Conservation (phyloP, 371 early-diverging fungal genomes). For the Mortierella polycephala region DNA sequence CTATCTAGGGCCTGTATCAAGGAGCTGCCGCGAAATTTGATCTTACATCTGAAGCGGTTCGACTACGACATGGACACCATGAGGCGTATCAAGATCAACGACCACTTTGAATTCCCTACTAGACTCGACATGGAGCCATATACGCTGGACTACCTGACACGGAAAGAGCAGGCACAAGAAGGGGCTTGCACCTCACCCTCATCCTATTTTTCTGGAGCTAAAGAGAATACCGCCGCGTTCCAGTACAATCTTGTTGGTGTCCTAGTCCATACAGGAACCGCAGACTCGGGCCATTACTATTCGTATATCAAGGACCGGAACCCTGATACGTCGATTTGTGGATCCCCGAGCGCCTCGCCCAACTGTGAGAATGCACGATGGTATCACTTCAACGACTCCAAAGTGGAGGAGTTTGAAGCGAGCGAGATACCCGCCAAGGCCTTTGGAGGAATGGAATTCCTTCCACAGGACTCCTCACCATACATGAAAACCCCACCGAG, state of each 20-base stretch:
- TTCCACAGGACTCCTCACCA: conserved; percentile 44
- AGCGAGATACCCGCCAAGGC: conserved; percentile 57
- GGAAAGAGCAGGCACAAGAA: conserved; percentile 55
- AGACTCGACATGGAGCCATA: conserved; percentile 60
- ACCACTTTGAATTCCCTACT: conserved; percentile 62
- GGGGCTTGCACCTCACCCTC: conserved; percentile 34
- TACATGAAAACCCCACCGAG: conserved; percentile 55
- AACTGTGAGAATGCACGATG: conserved; percentile 34
- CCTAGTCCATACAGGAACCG: conserved; percentile 67
- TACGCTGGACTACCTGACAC: conserved; percentile 55
- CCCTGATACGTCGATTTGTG: neutral
- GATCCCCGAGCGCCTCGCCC: neutral
- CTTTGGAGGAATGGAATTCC: conserved; percentile 58
- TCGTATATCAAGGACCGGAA: conserved; percentile 62
- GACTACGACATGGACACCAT: conserved; percentile 65
- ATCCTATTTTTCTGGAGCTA: conserved; percentile 3
- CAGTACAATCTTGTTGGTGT: conserved; percentile 62
- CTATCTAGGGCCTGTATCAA: conserved; percentile 57
- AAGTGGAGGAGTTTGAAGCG: conserved; percentile 60
- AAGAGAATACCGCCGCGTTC: conserved; percentile 30
- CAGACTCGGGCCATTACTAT: conserved; percentile 67
- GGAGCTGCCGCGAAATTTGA: conserved; percentile 59
- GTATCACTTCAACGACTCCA: conserved; percentile 66
- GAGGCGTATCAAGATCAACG: conserved; percentile 63
- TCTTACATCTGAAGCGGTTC: conserved; percentile 67